Conservation (phyloP, 805 yeast species). For the Cyberlindnera maritima region DNA sequence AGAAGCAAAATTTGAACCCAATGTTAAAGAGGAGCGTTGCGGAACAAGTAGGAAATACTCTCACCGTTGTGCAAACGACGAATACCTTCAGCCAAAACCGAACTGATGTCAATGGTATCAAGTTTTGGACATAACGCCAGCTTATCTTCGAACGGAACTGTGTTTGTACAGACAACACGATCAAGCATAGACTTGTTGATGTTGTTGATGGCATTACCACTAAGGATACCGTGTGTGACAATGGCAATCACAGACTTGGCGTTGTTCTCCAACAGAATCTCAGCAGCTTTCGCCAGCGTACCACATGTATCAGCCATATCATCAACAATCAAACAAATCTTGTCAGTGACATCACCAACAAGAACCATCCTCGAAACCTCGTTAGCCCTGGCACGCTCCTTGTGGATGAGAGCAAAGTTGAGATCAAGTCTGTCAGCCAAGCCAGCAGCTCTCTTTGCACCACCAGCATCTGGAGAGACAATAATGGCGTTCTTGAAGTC, state of each 20-base stretch:
- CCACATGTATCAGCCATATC: constrained; percentile 94
- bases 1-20: neutral
- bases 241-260: constrained; percentile 77
- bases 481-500: constrained; percentile 63
- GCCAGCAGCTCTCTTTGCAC: constrained; percentile 86
- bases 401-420: constrained; percentile 81
- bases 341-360: constrained; percentile 79
- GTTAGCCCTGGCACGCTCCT: constrained; percentile 80
- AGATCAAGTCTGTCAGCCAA: constrained; percentile 76
- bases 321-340: constrained; percentile 75
- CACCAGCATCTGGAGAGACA: constrained; percentile 88
- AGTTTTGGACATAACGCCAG: constrained; percentile 55
- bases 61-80: constrained; percentile 87
- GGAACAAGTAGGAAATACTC: constrained; percentile 76
- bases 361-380: constrained; percentile 83
- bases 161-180: constrained; percentile 74
- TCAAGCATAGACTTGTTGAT: constrained; percentile 66
- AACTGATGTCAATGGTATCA: constrained; percentile 67
- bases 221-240: constrained; percentile 78
- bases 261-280: constrained; percentile 61
- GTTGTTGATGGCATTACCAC: constrained; percentile 71
- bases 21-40: constrained; percentile 50
- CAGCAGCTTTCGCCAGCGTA: constrained; percentile 80
- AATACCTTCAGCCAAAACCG: constrained; percentile 76
- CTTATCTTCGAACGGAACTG: constrained; percentile 74